Evolutionary conservation across 345 rosid genomes (phyloP).

Genomic region (Populus ilicifolia): DNA sequence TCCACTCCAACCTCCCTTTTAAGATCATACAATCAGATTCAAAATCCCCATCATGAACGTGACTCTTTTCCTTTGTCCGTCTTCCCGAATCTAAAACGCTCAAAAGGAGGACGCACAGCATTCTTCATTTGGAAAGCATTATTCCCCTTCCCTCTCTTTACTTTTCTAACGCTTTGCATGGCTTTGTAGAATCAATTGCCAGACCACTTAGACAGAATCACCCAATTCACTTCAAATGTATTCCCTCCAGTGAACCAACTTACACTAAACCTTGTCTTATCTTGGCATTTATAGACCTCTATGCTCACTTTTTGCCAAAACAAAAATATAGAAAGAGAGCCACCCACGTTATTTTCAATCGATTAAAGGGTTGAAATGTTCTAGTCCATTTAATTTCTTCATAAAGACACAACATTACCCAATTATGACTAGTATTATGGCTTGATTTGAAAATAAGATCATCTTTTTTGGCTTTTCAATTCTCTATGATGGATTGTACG

Average conservation of each 20-base stretch:
- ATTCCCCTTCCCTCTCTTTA: background rate
- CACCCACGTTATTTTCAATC: background rate
- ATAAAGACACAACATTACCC: background rate
- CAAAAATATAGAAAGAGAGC: background rate
- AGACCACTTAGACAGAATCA: too few relatives aligned
- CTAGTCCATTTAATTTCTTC: background rate
- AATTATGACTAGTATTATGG: background rate
- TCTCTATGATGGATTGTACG: background rate
- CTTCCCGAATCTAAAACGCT: background rate
- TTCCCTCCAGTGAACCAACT: background rate
- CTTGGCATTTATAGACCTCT: background rate
- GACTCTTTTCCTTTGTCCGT: background rate
- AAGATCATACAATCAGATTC: conserved; percentile 8
- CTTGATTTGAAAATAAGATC: conserved; percentile 11
- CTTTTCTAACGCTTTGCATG: background rate
- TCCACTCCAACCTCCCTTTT: conserved; percentile 26
- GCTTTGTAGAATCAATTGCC: too few relatives aligned
- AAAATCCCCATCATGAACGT: conserved; percentile 15
- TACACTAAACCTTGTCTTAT: background rate
- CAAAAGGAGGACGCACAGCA: background rate
- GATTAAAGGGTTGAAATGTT: conserved; percentile 3
- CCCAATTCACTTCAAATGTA: background rate
- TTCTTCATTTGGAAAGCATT: background rate
- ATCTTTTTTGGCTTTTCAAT: conserved; percentile 4
- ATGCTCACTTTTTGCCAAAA: background rate